These are phyloP conservation scores for Leccinum imitatum DNA, from an alignment of 768 basidiomycete species.

Conservation along the genomic window DNA sequence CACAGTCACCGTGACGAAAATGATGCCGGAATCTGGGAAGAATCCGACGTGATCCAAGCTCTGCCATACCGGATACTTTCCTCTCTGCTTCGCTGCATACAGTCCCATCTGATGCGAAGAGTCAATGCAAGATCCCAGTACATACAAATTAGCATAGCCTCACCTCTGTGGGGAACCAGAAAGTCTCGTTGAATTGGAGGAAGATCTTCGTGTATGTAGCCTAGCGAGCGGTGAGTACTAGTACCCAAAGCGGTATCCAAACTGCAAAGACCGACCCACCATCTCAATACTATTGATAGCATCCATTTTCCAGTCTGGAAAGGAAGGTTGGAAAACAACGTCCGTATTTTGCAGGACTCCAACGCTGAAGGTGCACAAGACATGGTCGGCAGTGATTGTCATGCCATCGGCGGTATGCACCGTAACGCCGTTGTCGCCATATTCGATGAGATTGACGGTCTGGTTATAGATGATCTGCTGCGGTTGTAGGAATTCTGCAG, in stretches of 20 bases:
- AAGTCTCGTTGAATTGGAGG: constrained; percentile 58
- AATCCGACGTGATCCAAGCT: constrained; percentile 57
- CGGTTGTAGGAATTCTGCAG: constrained; percentile 49
- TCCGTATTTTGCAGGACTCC: constrained; percentile 69
- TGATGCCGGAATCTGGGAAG: constrained; percentile 57
- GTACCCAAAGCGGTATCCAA: neutral
- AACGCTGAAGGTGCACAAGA: constrained; percentile 65
- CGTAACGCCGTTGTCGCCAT: constrained; percentile 44
- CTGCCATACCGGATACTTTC: constrained; percentile 69
- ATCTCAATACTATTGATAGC: too few relatives aligned
- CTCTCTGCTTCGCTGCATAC: constrained; percentile 57
- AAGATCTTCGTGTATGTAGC: constrained; percentile 69
- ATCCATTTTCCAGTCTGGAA: constrained; percentile 36
- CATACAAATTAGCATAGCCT: neutral
- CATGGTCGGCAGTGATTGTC: constrained; percentile 52
- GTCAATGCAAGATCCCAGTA: neutral
- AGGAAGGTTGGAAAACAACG: constrained; percentile 51
- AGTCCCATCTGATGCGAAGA: constrained; percentile 37
- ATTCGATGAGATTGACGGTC: constrained; percentile 47
- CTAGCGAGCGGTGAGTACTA: constrained; percentile 22
- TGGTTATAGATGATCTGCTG: constrained; percentile 50
- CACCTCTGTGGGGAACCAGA: constrained; percentile 55
- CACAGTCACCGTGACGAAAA: constrained; percentile 31
- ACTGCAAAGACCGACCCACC: neutral
- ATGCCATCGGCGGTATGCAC: constrained; percentile 47